Base-by-base conservation (phyloP, 176 grass and related monocot species). In the Carex kokanica region DNA sequence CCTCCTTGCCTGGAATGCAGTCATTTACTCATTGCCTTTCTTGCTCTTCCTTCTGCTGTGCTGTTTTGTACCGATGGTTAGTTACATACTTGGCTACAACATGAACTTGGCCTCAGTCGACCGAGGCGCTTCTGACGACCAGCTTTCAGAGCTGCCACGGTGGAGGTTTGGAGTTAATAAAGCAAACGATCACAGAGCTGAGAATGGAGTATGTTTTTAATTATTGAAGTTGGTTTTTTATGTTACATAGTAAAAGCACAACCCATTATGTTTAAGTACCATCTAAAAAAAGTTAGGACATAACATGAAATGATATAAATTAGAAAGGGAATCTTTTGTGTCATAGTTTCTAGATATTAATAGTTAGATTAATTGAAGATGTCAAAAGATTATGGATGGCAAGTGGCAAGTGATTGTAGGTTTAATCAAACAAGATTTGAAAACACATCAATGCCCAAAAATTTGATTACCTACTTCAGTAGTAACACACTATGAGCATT, bases 41-140 rank as follows among this genome's bases (percentile, higher is more conserved):
- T 84, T 99, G 47, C 96, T 99, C 75, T 99, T 95, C 86, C 83
- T 99, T 40, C 91, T 99, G 80, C 93, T 99, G 53, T 99, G 96
- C 81, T 95, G 96, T 85, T 93, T 89, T 82, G 96, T 99, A 18
- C 96, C 96, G 18, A 61, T 88, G 69, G 77, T 99, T 68, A 94
- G 83, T 31, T 93, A 90, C 54, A 86, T 84, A 25, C 82, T 99
- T 0, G 96, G 93, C 0, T 99, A 91, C 88, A 99, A 99, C 91
- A 99, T 99, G 93, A 93, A 87, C 86, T 90, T 89, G 2, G 93
- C 91, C 6, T 95, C 96, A 52, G 78, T 73, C 27, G 91, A 92
- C 9, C 68, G 89, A 32, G 93, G 92, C 16, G 96, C 96, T 83
- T 91, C 93, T 20, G 96, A 99, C 63, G 96, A 99, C 16, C 91